Percentiles rank a stretch among this genome's conserved stretches.
Evolutionary conservation across 1,284 basidiomycete species (phyloP).

Genomic region (Bondarzewia mesenterica): DNA sequence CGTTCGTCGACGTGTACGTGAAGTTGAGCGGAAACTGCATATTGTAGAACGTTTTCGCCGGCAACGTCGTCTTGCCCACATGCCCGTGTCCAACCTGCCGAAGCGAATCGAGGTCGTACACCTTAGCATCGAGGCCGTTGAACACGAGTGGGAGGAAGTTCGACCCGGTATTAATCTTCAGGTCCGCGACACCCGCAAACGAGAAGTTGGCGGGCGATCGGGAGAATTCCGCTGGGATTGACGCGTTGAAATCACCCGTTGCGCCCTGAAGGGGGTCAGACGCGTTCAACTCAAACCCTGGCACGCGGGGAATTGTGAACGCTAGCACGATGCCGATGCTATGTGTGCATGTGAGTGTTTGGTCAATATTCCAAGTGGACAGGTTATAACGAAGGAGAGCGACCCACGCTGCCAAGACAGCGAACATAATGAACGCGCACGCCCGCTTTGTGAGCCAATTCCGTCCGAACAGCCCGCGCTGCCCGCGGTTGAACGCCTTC

Average conservation of each 20-base stretch:
- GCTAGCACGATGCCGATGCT: conserved; percentile 63
- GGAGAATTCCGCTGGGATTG: conserved; percentile 55
- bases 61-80: conserved; percentile 45
- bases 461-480: conserved; percentile 67
- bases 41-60: conserved; percentile 53
- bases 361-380: conserved; percentile 1
- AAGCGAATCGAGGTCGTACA: conserved; percentile 59
- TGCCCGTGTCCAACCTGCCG: conserved; percentile 61
- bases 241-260: conserved; percentile 42
- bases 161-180: conserved; percentile 63
- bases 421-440: conserved; percentile 63
- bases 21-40: conserved; percentile 73
- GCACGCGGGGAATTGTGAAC: conserved; percentile 76
- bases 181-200: conserved; percentile 66
- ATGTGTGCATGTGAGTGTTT: background rate
- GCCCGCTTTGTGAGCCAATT: conserved; percentile 63
- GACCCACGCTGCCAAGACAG: conserved; percentile 52
- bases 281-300: conserved; percentile 55
- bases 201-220: conserved; percentile 78
- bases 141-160: conserved; percentile 74
- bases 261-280: conserved; percentile 50
- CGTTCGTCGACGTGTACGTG: conserved; percentile 73
- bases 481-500: conserved; percentile 65
- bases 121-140: conserved; percentile 50
- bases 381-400: conserved; percentile 13